Evolutionary conservation across 1,284 basidiomycete species (phyloP), one percentile per base, ranked within the genome.

Genomic region (Sporisorium scitamineum): DNA sequence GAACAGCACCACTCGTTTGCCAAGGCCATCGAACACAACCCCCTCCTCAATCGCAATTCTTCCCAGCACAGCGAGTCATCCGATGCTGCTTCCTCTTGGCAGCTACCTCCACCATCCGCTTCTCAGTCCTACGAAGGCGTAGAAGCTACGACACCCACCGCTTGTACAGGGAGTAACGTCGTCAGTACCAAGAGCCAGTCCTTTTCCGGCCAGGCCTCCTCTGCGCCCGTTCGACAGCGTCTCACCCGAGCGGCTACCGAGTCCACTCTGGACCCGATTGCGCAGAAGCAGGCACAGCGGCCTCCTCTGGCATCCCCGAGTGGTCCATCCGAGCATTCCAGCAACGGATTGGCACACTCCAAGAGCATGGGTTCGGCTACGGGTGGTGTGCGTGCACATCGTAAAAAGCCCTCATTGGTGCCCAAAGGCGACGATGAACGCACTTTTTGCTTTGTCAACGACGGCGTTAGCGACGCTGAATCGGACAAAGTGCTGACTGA

Each of bases 401-500:
- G 58, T 10, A 51, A 24, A 29, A 66, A 63, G 58, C 64, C 61
- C 2, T 71, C 66, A 13, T 14, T 76, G 54, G 59, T 76, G 18
- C 68, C 54, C 1, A 70, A 70, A 31, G 68, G 56, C 3, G 61
- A 51, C 34, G 73, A 76, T 39, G 61, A 61, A 16, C 64, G 73
- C 18, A 76, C 73, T 2, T 76, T 76, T 31, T 51, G 61, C 53
- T 76, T 76, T 27, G 47, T 76, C 29, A 65, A 76, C 22, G 26
- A 54, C n/a, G 31, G 34, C 1, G 39, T 31, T 14, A 76, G 61
- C 59, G 64, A 58, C 7, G 32, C 37, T 7, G 65, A 64, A 3
- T 41, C 54, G 20, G 61, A 66, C n/a, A 31, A 32, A 3, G 18
- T 20, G 2, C 22, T 59, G 1, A 48, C 24, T 14, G 53, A 66